Conservation (phyloP, 331 rosid species). For the Stylosanthes scabra region DNA sequence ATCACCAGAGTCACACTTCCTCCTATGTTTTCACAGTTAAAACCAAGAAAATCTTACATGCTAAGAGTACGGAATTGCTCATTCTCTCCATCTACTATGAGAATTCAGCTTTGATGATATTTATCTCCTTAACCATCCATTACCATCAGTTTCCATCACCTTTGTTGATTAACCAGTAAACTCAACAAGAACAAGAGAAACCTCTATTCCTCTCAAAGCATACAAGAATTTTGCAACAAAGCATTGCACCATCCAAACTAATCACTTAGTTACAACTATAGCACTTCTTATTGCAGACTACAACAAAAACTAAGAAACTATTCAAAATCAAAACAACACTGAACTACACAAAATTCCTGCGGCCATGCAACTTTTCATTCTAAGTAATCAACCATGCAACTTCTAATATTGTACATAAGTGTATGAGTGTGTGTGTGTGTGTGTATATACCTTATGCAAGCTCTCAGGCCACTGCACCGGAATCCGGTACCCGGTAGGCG, state of each 20-base stretch:
- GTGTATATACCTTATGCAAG: constrained; percentile 73
- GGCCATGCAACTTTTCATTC: too few relatives aligned
- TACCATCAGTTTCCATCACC: too few relatives aligned
- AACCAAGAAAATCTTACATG: too few relatives aligned
- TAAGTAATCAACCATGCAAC: neutral
- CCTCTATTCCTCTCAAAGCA: too few relatives aligned
- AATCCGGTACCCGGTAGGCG: constrained; percentile 74
- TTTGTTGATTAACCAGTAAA: too few relatives aligned
- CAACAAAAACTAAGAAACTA: neutral
- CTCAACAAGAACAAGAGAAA: too few relatives aligned
- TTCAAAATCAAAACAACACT: neutral
- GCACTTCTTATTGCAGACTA: neutral
- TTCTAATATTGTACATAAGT: neutral
- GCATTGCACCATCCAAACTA: neutral
- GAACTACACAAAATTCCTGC: neutral
- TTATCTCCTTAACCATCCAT: too few relatives aligned
- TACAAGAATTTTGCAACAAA: neutral
- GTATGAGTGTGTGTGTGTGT: too few relatives aligned
- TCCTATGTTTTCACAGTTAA: too few relatives aligned
- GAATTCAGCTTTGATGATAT: too few relatives aligned
- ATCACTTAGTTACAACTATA: neutral
- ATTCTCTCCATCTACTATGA: too few relatives aligned
- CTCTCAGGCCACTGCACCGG: constrained; percentile 97
- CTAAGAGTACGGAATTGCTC: too few relatives aligned
- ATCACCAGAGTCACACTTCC: neutral